Base-by-base conservation (phyloP, 805 yeast genomes). In the Pichia sporocuriosa region DNA sequence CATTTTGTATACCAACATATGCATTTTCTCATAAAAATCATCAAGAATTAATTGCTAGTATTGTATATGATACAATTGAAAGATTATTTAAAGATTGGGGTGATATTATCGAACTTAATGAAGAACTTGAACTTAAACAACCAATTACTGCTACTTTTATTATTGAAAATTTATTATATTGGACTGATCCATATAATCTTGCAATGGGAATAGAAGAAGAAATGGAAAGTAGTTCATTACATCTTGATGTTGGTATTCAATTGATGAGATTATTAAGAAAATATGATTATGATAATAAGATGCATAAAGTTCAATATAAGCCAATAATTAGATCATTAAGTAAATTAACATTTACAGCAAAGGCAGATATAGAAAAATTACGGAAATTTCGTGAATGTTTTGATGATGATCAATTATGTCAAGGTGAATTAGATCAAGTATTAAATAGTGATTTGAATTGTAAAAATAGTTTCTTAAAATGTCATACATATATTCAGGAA, bases 1-100 rank as follows among this genome's bases (percentile, higher is more conserved):
- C 93, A 9, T 89, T 85, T 54, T 88, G 95, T 57, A 69, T 89
- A 15, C 96, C 97, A 0, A 95, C 84, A 0, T 87, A 84, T 58
- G 79, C 93, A 29, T 83, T 78, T 55, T 83, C 95, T 26, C 88
- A 81, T 52, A 66, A 69, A 0, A 64, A 65, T 15, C 95, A 88
- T 57, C 96, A 86, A 58, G 72, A 69, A 37, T 68, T 79, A 45
- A 62, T 88, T 54, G 71, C 79, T 6, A 62, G 75, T 25, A 71
- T 84, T 22, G 79, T 82, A 24, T 76, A 80, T 4, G 90, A 83
- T 60, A 76, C 84, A 3, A 61, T 84, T 30, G 64, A 67, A 41
- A 67, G 93, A 51, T 59, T 84, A 45, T 75, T 76, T 49, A 65
- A 60, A 30, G 49, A 55, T 23, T 62, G 65, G 62, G 64, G 59